Evolutionary conservation across 75 land plant genomes (phyloP), one percentile per base, ranked within the genome.

Genomic region (Selaginella moellendorffii): DNA sequence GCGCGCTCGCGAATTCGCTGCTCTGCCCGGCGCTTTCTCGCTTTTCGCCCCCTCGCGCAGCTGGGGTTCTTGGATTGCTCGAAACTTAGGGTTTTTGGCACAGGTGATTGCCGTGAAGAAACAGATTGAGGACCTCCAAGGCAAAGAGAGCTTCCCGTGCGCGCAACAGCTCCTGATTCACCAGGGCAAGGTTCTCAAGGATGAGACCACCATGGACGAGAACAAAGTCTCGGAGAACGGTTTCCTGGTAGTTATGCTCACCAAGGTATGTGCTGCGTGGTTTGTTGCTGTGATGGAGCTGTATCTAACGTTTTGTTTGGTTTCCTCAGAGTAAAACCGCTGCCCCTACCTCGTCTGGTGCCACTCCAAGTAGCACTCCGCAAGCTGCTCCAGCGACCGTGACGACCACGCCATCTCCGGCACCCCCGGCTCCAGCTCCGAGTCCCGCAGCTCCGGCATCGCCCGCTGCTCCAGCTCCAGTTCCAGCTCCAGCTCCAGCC

Each of bases 101-200:
- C 60, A 90, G 97, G 73, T 86, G 23, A 85, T 84, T 65, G 79
- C 79, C 63, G 92, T 90, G 18, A 90, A 90, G 75, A 76, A 56
- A 54, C 71, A 72, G 28, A 87, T 90, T 28, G 96, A 90, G 66
- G 72, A 69, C 14, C 30, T 63, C 2, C 85, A 83, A 68, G 92
- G 83, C 0, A 28, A 62, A 19, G 76, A 76, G 68, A 51, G 73
- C 36, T 91, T 82, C 70, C 97, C 97, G 24, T 81, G 83, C 59
- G 77, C 81, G n/a, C 83, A 85, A 54, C 93, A 82, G 64, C 74
- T 91, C 73, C 79, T 91, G 36, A 85, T 91, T 29, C 75, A 85
- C 69, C 83, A 87, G 69, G 97, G 97, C 12, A 87, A 87, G 36
- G 85, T 91, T 61, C 77, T 91, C 10, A 85, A 84, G 53, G 93